phyloP scores from a whole-genome alignment of 306 rosid genomes.

The Trifolium repens region DNA sequence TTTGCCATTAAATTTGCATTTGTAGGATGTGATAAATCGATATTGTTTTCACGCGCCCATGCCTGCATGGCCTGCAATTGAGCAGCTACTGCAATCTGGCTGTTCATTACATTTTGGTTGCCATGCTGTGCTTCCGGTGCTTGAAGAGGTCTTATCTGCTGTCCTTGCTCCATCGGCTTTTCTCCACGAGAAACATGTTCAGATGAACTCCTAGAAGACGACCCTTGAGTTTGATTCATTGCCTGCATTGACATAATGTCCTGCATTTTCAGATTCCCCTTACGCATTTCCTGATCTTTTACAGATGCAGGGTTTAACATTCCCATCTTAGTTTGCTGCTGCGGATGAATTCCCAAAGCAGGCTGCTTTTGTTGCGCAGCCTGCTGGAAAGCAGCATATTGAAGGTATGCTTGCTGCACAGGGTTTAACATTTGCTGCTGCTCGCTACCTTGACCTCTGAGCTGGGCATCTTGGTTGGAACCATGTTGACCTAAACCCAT shows the following conservation, averaged over 20 bases:
- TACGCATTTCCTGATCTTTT: conserved; percentile 87
- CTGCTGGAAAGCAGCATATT: conserved; percentile 89
- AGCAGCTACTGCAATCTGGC: conserved; percentile 72
- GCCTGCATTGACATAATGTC: conserved; percentile 73
- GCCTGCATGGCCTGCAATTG: conserved; percentile 93
- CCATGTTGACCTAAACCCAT: conserved; percentile 71
- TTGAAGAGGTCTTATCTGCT: conserved; percentile 73
- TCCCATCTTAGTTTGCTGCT: conserved; percentile 85
- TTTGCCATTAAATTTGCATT: conserved; percentile 82
- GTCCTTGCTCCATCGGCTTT: conserved; percentile 77
- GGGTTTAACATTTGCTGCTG: conserved; percentile 86
- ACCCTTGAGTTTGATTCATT: conserved; percentile 71
- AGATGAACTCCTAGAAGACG: conserved; percentile 62
- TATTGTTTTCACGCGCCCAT: conserved; percentile 83
- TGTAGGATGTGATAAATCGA: conserved; percentile 86
- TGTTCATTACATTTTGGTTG: conserved; percentile 66
- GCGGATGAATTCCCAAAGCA: conserved; percentile 75
- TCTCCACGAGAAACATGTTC: conserved; percentile 78
- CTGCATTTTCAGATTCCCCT: conserved; percentile 87
- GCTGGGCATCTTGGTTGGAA: conserved; percentile 69
- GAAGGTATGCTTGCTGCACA: conserved; percentile 88
- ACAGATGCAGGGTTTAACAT: conserved; percentile 64
- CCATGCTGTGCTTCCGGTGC: conserved; percentile 70
- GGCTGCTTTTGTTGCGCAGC: conserved; percentile 85
- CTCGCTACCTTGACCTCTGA: conserved; percentile 75